Evolutionary conservation across 2,329 filamentous ascomycete genomes (phyloP).

Genomic region (Gnomoniopsis sp.): DNA sequence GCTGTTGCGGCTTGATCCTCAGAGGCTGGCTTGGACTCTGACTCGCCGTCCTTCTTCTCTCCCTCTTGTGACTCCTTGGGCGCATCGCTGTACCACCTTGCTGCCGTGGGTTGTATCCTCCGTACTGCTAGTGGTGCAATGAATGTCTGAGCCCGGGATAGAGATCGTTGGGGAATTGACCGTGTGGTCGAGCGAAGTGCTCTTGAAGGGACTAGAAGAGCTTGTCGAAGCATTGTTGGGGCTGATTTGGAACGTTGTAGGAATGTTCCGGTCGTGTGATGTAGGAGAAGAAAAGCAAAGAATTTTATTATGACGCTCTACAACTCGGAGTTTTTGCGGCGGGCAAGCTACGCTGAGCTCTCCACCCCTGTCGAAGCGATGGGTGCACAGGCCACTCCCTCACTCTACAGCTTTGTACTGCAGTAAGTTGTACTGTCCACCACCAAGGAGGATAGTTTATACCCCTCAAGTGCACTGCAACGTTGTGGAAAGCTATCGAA

Average conservation of each 20-base stretch:
- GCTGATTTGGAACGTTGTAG: background rate
- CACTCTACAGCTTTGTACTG: too few relatives aligned
- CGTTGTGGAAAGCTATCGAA: too few relatives aligned
- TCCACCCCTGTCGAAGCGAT: too few relatives aligned
- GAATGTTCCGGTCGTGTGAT: constrained; percentile 7
- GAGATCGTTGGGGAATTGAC: constrained; percentile 31
- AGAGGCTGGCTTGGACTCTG: constrained; percentile 26
- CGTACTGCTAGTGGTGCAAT: constrained; percentile 29
- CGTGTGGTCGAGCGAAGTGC: constrained; percentile 40
- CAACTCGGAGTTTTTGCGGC: constrained; percentile 13
- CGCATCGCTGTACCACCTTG: constrained; percentile 45
- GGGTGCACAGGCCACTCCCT: too few relatives aligned
- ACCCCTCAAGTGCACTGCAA: too few relatives aligned
- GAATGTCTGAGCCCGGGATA: constrained; percentile 36
- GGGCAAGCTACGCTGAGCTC: background rate
- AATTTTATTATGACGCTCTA: constrained; percentile 20
- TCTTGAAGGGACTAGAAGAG: constrained; percentile 39
- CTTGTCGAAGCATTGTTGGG: constrained; percentile 43
- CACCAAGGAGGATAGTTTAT: too few relatives aligned
- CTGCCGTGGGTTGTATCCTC: constrained; percentile 33
- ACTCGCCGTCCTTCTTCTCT: constrained; percentile 24
- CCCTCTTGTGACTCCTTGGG: constrained; percentile 26
- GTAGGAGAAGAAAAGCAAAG: constrained; percentile 1
- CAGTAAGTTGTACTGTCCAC: too few relatives aligned
- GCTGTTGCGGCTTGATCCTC: constrained; percentile 23